phyloP scores from a whole-genome alignment of 192 early-diverging fungal genomes.

The Backusella morwellensis region DNA sequence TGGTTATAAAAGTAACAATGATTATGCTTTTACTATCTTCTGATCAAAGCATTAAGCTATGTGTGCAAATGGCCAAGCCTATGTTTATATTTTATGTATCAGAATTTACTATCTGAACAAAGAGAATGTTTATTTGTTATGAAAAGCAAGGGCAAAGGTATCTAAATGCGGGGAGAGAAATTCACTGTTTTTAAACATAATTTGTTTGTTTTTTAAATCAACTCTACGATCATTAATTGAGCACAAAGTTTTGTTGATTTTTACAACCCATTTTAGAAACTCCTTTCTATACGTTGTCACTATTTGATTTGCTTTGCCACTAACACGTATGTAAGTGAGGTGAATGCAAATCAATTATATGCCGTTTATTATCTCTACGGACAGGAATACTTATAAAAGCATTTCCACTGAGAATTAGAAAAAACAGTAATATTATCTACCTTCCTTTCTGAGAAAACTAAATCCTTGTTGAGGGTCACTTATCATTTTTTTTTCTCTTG shows the following conservation, averaged over 20 bases:
- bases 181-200: too few relatives aligned
- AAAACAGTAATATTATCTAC: not conserved
- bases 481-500: not conserved
- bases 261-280: not conserved
- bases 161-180: too few relatives aligned
- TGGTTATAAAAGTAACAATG: not conserved
- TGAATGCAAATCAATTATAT: not conserved
- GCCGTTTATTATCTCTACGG: not conserved
- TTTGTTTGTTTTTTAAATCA: too few relatives aligned
- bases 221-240: too few relatives aligned
- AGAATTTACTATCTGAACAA: not conserved
- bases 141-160: not conserved
- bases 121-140: not conserved
- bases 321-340: not conserved
- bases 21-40: not conserved
- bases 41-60: not conserved
- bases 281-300: not conserved
- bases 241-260: not conserved
- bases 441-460: not conserved
- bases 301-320: not conserved
- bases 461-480: not conserved
- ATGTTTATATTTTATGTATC: not conserved
- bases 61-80: not conserved
- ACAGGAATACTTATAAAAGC: not conserved
- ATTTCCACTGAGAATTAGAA: not conserved